Evolutionary conservation across 208 protist genomes (phyloP).

Genomic region (Trypanosoma melophagium): DNA sequence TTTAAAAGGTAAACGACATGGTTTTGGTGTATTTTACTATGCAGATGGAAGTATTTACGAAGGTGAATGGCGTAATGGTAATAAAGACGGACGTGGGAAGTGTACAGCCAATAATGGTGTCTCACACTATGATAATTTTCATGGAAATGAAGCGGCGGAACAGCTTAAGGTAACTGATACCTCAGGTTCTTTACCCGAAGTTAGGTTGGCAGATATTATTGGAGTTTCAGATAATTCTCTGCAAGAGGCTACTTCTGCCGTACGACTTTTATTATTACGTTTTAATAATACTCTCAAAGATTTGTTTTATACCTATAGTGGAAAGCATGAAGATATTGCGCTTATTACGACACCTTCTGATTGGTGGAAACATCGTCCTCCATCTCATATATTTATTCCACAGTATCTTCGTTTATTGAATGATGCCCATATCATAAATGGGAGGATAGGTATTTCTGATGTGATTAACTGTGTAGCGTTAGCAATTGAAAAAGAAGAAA

Average conservation of each 20-base stretch:
- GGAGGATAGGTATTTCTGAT: conserved; percentile 42
- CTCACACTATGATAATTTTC: conserved; percentile 35
- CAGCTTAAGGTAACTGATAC: conserved; percentile 22
- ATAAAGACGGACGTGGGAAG: conserved; percentile 56
- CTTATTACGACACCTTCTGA: conserved; percentile 55
- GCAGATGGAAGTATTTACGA: conserved; percentile 86
- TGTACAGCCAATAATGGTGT: conserved; percentile 62
- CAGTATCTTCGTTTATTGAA: conserved; percentile 74
- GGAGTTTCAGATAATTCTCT: conserved; percentile 34
- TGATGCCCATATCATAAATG: conserved; percentile 54
- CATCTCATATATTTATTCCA: conserved; percentile 52
- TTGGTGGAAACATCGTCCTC: conserved; percentile 80
- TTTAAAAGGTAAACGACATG: conserved; percentile 58
- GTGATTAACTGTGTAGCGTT: conserved; percentile 50
- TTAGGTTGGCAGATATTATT: conserved; percentile 38
- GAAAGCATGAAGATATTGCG: conserved; percentile 34
- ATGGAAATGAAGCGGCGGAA: conserved; percentile 16
- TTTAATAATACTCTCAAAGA: conserved; percentile 69
- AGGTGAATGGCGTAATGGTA: conserved; percentile 67
- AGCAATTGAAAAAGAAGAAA: conserved; percentile 27
- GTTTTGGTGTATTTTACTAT: conserved; percentile 81
- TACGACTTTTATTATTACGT: conserved; percentile 58
- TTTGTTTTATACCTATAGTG: conserved; percentile 58
- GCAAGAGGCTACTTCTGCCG: conserved; percentile 27
- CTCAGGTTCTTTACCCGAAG: conserved; percentile 36